phyloP scores from a whole-genome alignment of 306 rosid species.

The Mimosa bimucronata region DNA sequence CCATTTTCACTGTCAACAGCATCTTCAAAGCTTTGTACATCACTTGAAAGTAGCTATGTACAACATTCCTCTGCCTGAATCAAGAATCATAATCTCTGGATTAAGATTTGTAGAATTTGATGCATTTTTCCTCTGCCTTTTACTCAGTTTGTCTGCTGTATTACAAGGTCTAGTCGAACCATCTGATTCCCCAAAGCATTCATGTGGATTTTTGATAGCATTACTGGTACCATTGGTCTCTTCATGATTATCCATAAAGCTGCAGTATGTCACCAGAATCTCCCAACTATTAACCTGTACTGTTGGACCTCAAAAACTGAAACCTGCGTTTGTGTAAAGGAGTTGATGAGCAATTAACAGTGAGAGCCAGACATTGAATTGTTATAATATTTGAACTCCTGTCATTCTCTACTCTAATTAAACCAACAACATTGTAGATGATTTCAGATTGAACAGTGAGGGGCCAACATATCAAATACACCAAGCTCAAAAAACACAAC shows the following conservation, averaged over 20 bases:
- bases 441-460: not conserved
- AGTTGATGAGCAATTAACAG: not conserved
- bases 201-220: conserved; percentile 42
- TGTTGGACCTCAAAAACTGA: not conserved
- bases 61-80: conserved; percentile 58
- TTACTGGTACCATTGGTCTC: conserved; percentile 38
- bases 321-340: not conserved
- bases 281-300: too few relatives aligned
- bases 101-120: conserved; percentile 48
- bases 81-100: conserved; percentile 52
- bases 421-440: not conserved
- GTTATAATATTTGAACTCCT: not conserved
- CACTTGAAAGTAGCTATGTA: too few relatives aligned
- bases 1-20: too few relatives aligned
- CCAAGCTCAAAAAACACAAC: not conserved
- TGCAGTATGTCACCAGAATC: too few relatives aligned
- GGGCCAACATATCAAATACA: too few relatives aligned
- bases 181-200: conserved; percentile 44
- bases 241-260: conserved; percentile 43
- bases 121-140: conserved; percentile 77
- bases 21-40: too few relatives aligned
- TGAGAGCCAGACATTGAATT: conserved; percentile 5
- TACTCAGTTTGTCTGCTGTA: conserved; percentile 48
- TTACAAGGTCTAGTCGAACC: conserved; percentile 49
- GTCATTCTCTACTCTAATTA: not conserved